Percentiles rank a stretch among this genome's conserved stretches.
Evolutionary conservation across 106 monocot genomes (phyloP).

Genomic region (Dendrobium huoshanense): DNA sequence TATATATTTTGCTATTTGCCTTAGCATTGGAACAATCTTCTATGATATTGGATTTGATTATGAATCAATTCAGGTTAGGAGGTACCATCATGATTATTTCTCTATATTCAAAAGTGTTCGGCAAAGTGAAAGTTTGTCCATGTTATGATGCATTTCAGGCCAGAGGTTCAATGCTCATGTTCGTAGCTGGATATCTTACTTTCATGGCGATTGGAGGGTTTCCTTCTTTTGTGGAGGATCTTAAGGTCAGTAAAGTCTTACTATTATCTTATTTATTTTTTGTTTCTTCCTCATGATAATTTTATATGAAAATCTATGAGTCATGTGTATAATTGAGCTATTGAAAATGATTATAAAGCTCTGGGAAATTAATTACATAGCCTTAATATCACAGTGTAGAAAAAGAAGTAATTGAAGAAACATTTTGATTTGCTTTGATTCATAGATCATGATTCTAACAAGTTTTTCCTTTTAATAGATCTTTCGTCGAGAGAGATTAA

Average conservation of each 20-base stretch:
- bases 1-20: constrained; percentile 26
- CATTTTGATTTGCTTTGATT: too few relatives aligned
- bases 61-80: constrained; percentile 16
- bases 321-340: too few relatives aligned
- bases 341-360: too few relatives aligned
- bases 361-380: too few relatives aligned
- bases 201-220: constrained; percentile 25
- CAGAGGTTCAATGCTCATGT: constrained; percentile 4
- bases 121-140: not conserved
- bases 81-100: not conserved
- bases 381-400: too few relatives aligned
- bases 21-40: constrained; percentile 36
- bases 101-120: constrained; percentile 2
- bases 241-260: constrained; percentile 8
- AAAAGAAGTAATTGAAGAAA: too few relatives aligned
- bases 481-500: constrained; percentile 36
- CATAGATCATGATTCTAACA: too few relatives aligned
- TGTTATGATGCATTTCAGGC: constrained; percentile 8
- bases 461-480: not conserved
- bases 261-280: not conserved
- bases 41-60: constrained; percentile 27
- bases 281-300: not conserved
- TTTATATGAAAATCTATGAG: not conserved
- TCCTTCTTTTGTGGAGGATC: constrained; percentile 20
- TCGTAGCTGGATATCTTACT: constrained; percentile 2